Percentiles rank a stretch among this genome's conserved stretches.
Evolutionary conservation across 164 flowering plant species (phyloP).

Genomic region (Tinospora cordifolia): DNA sequence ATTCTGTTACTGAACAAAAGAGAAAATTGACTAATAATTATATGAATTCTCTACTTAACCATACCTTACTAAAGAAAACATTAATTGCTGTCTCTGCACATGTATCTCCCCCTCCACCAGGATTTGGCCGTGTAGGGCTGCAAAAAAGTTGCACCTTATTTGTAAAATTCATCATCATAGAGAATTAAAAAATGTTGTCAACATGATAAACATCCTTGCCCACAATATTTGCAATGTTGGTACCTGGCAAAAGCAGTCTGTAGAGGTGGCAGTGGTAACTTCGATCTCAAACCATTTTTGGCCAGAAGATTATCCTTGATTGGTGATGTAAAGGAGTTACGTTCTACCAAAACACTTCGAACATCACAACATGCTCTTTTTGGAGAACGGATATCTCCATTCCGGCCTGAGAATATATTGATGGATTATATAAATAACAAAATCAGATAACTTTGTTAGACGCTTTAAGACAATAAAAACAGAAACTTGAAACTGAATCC

Average conservation of each 20-base stretch:
- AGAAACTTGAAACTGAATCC: too few relatives aligned
- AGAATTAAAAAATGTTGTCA: background rate
- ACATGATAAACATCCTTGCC: background rate
- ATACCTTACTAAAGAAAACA: constrained; percentile 80
- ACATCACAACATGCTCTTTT: constrained; percentile 64
- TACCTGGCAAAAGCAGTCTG: constrained; percentile 94
- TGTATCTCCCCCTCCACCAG: constrained; percentile 90
- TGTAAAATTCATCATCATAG: background rate
- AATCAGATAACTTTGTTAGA: constrained; percentile 2
- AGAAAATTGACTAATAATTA: background rate
- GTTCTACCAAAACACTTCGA: constrained; percentile 64
- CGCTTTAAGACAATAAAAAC: too few relatives aligned
- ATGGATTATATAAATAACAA: background rate
- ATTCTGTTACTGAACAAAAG: background rate
- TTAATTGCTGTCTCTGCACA: constrained; percentile 91
- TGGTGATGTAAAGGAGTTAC: constrained; percentile 76
- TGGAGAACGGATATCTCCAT: constrained; percentile 61
- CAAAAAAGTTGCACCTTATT: constrained; percentile 5
- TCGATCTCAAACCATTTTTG: constrained; percentile 49
- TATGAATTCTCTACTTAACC: background rate
- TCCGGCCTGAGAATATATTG: constrained; percentile 12
- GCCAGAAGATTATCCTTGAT: constrained; percentile 69
- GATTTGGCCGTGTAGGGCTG: constrained; percentile 86
- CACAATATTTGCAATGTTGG: background rate
- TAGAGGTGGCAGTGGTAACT: constrained; percentile 40